phyloP scores from a whole-genome alignment of 768 basidiomycete genomes.

The Hydnomerulius pinastri region DNA sequence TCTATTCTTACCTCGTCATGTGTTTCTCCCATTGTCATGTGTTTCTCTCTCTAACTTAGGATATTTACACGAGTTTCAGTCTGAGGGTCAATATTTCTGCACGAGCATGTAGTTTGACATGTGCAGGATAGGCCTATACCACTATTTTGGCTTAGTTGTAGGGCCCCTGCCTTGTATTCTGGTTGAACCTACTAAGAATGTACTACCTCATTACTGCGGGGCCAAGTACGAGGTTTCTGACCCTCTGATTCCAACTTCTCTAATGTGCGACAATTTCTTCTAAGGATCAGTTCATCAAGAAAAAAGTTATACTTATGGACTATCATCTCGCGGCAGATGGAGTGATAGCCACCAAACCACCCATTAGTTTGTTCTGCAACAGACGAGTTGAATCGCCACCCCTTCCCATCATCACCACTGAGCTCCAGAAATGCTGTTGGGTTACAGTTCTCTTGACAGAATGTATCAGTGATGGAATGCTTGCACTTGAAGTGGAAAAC shows the following conservation, averaged over 20 bases:
- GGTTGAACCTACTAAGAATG: too few relatives aligned
- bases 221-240: not conserved
- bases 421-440: constrained; percentile 34
- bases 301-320: constrained; percentile 33
- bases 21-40: too few relatives aligned
- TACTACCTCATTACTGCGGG: too few relatives aligned
- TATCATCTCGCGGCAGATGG: constrained; percentile 37
- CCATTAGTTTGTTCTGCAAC: constrained; percentile 37
- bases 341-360: constrained; percentile 38
- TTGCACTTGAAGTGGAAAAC: constrained; percentile 39
- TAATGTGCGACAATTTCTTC: constrained; percentile 16
- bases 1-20: too few relatives aligned
- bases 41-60: too few relatives aligned
- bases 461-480: constrained; percentile 28
- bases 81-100: too few relatives aligned
- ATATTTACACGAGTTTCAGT: too few relatives aligned
- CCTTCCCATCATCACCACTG: constrained; percentile 10
- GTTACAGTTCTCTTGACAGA: constrained; percentile 32
- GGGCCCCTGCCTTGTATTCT: too few relatives aligned
- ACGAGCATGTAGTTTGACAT: too few relatives aligned
- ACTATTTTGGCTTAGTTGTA: too few relatives aligned
- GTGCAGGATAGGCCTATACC: too few relatives aligned
- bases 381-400: constrained; percentile 40
- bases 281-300: constrained; percentile 37
- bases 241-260: not conserved